Evolutionary conservation across 176 grass and related monocot species (phyloP).

Genomic region (Cenchrus purpureus): DNA sequence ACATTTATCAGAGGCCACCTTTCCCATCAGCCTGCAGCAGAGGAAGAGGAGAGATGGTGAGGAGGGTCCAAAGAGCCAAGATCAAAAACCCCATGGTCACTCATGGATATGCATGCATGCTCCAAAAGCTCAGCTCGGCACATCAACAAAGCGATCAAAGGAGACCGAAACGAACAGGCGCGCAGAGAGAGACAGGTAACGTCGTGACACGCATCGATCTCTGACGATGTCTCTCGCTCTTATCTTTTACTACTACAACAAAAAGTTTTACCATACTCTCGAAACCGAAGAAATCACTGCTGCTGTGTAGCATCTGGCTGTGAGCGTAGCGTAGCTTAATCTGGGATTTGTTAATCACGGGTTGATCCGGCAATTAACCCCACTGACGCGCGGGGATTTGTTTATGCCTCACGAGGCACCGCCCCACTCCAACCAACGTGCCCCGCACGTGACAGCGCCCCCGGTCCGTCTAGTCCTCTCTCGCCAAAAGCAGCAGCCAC

Average conservation of each 20-base stretch:
- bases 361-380: constrained; percentile 38
- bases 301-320: constrained; percentile 15
- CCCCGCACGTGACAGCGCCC: constrained; percentile 49
- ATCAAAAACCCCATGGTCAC: neutral
- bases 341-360: constrained; percentile 9
- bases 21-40: constrained; percentile 91
- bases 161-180: neutral
- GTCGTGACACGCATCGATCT: neutral
- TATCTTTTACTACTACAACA: too few species aligned
- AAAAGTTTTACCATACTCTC: neutral
- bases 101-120: neutral
- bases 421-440: constrained; percentile 56
- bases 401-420: constrained; percentile 71
- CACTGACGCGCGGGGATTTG: constrained; percentile 51
- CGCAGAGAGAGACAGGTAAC: neutral
- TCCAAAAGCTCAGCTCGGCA: neutral
- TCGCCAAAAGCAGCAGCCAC: constrained; percentile 25
- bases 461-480: constrained; percentile 23
- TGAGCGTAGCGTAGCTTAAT: constrained; percentile 26
- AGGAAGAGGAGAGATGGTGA: neutral
- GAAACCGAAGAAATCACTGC: neutral
- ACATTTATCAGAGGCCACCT: constrained; percentile 99
- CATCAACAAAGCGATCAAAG: constrained; percentile 7
- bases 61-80: constrained; percentile 39
- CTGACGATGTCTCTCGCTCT: neutral